A percentile compares a stretch with the other conserved stretches of the same genome.
Conservation (phyloP, 306 rosid species). For the Quercus mongolica region DNA sequence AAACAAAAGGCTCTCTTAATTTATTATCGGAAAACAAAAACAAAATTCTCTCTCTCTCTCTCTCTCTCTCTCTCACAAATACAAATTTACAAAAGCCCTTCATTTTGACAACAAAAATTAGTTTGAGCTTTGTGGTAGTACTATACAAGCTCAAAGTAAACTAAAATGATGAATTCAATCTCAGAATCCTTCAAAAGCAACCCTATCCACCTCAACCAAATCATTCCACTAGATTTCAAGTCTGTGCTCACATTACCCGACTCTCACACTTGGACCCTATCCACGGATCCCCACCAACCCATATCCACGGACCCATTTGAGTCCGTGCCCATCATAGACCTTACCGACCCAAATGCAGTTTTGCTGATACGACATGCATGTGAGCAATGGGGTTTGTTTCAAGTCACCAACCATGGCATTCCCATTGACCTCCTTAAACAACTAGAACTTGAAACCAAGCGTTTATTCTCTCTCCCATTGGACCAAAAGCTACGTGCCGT, state of each 20-base stretch:
- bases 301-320: background rate
- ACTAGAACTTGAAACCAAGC: conserved; percentile 8
- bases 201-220: conserved; percentile 2
- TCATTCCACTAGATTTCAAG: conserved; percentile 31
- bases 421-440: conserved; percentile 7
- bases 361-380: conserved; percentile 24
- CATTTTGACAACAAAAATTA: background rate
- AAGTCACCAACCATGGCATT: conserved; percentile 39
- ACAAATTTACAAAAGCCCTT: background rate
- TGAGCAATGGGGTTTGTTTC: conserved; percentile 39
- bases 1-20: background rate
- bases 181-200: conserved; percentile 8
- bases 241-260: conserved; percentile 21
- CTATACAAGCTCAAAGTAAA: background rate
- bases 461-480: conserved; percentile 33
- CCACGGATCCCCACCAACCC: background rate
- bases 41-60: background rate
- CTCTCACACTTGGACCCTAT: conserved; percentile 28
- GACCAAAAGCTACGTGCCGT: conserved; percentile 32
- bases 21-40: background rate
- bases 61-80: background rate
- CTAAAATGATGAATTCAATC: conserved; percentile 2
- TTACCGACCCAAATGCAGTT: conserved; percentile 9
- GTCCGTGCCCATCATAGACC: conserved; percentile 30
- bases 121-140: background rate